Evolutionary conservation across 2,329 filamentous ascomycete species (phyloP), one percentile per base, ranked within the genome.

Genomic region (Claviceps sp.): DNA sequence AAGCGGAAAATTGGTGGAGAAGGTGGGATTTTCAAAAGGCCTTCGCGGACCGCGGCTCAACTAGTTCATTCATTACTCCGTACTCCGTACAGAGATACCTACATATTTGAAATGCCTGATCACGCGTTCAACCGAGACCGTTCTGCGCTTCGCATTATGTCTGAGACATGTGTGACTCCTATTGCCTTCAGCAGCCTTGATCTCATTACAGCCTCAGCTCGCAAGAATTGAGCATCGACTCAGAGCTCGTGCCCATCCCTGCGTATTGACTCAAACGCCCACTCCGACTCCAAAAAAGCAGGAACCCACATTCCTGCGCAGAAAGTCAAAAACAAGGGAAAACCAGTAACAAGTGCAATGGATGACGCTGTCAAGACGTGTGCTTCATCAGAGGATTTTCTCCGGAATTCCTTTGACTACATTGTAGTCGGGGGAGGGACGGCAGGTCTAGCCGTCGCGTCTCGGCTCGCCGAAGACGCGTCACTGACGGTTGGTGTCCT

Each of bases 361-460:
- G n/a, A n/a, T n/a, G 37, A 36, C 34, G 23, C 36, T 11, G 7
- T 42, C 38, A 40, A 29, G 36, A 22, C 36, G 26, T 50, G 36
- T 9, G n/a, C 34, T 9, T 48, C 54, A 22, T 42, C 48, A 7
- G 59, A 60, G 20, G 57, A 56, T 13, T 67, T 67, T 48, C 52
- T 51, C 16, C 50, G 51, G 2, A 57, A 51, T 8, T 22, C 42
- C 26, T 68, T 64, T 40, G 62, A 65, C 54, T 68, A 63, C 51
- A 56, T 78, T 40, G 59, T 80, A 52, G 62, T 78, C 22, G 77
- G 77, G 36, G 77, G 77, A 38, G 77, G 76, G 6, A 78, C 74
- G 6, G 74, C 75, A 14, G 77, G 77, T 16, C 64, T 79, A n/a
- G 69, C 68, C 1, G 63, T 79, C 7, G 74, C 73, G 9, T 63